A percentile compares a stretch with the other conserved stretches of the same genome.
Evolutionary conservation across 805 yeast species (phyloP).

Genomic region (Candida saitoana): DNA sequence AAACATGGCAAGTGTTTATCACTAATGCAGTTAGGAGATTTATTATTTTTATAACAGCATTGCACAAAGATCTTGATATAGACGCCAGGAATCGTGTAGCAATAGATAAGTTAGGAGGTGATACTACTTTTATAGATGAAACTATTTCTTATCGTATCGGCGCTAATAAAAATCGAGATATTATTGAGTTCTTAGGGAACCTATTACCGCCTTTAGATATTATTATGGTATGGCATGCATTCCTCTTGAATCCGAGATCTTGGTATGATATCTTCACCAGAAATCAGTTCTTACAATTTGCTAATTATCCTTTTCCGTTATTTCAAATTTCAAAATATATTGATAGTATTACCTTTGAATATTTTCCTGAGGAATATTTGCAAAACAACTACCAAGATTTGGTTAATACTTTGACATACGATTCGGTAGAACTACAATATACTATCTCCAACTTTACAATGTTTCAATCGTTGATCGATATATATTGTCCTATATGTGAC

Average conservation of each 20-base stretch:
- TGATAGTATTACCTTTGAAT: constrained; percentile 9
- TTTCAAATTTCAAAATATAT: constrained; percentile 8
- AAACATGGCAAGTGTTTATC: constrained; percentile 20
- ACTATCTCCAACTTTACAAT: background rate
- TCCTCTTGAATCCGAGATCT: constrained; percentile 15
- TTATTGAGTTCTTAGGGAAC: background rate
- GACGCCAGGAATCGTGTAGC: background rate
- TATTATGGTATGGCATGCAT: constrained; percentile 20
- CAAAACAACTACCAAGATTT: background rate
- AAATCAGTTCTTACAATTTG: constrained; percentile 10
- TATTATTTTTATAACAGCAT: constrained; percentile 16
- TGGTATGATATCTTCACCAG: constrained; percentile 13
- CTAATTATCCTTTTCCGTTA: constrained; percentile 11
- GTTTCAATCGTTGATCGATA: background rate
- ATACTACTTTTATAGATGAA: background rate
- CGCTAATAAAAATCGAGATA: background rate
- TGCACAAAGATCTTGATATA: constrained; percentile 1
- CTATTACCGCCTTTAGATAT: constrained; percentile 19
- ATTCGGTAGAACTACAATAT: background rate
- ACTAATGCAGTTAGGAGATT: constrained; percentile 22
- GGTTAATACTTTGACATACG: background rate
- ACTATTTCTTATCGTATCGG: background rate
- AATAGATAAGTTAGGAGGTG: background rate
- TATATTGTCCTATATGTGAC: constrained; percentile 3
- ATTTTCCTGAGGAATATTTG: constrained; percentile 4